phyloP scores from a whole-genome alignment of 2,329 filamentous ascomycete species.

The Claviceps capensis region DNA sequence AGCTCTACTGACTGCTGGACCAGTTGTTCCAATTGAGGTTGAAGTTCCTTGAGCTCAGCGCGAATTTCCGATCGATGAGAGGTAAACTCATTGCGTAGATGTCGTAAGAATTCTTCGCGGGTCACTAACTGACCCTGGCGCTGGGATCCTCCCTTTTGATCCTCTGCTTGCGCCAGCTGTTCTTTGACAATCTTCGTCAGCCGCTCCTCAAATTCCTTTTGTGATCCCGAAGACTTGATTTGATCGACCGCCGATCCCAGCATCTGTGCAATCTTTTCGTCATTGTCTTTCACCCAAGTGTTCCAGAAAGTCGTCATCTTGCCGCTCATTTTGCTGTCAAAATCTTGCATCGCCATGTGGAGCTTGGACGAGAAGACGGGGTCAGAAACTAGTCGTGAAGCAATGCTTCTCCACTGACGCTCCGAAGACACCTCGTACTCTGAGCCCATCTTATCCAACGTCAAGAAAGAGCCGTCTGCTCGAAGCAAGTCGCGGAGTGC shows the following conservation, averaged over 20 bases:
- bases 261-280: constrained; percentile 21
- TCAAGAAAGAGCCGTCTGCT: constrained; percentile 32
- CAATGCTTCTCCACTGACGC: constrained; percentile 32
- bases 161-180: constrained; percentile 17
- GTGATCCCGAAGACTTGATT: constrained; percentile 20
- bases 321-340: constrained; percentile 14
- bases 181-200: constrained; percentile 25
- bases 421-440: constrained; percentile 29
- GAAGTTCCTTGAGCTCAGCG: constrained; percentile 25
- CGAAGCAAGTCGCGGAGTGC: constrained; percentile 44
- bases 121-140: constrained; percentile 24
- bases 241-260: constrained; percentile 20
- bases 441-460: constrained; percentile 26
- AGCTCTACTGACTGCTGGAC: constrained; percentile 18
- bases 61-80: constrained; percentile 25
- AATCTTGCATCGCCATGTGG: constrained; percentile 12
- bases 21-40: constrained; percentile 20
- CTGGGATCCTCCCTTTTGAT: constrained; percentile 11
- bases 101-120: constrained; percentile 33
- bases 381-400: constrained; percentile 25
- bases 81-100: constrained; percentile 26
- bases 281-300: constrained; percentile 38
- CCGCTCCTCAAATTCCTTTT: constrained; percentile 19
- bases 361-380: constrained; percentile 15
- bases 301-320: constrained; percentile 32